Evolutionary conservation across 805 yeast species (phyloP), one percentile per base, ranked within the genome.

Genomic region (Nematodospora valgi): DNA sequence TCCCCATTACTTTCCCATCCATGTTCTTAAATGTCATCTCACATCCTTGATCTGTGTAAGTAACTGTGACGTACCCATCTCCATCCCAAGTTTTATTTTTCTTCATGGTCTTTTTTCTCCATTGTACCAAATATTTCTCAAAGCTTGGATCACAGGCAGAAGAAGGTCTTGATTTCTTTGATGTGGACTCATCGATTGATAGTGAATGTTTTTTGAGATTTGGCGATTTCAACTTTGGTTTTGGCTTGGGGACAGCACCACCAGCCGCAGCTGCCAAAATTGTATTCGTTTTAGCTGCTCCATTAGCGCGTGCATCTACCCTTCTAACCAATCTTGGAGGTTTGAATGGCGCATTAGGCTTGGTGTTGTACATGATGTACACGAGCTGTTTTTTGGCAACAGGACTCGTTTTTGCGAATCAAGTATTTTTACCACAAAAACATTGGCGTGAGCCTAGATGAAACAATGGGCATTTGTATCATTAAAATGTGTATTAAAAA

Each of bases 81-180:
- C 95, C 95, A 37, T 86, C 94, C 98, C 98, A 93, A 0, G 87
- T 80, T 54, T 89, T 89, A 56, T 88, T 79, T 66, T 91, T 87
- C 59, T 84, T 86, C 21, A 62, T 68, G 0, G 91, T 67, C 27
- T 70, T 68, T 54, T 86, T 87, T 22, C 98, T 64, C 72, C 82
- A 84, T 45, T 85, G 71, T 5, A 78, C 76, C 16, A 51, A 43
- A 44, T 49, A 63, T 23, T 35, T 35, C 12, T 28, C 24, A 10
- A 22, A 15, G 6, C n/a, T 28, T 21, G 23, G 9, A 21, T 21
- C 23, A 17, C 10, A 8, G 11, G 29, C 9, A 13, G 29, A 8
- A 8, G 29, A 26, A 8, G 29, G 17, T 14, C 18, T 26, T 11
- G 11, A 10, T 14, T 26, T 26, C 11, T 26, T 26, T 24, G 35